A percentile compares a stretch with the other conserved stretches of the same genome.
These are phyloP conservation scores for Wickerhamomyces pijperi DNA, from an alignment of 805 yeast genomes.

Conservation along the genomic window DNA sequence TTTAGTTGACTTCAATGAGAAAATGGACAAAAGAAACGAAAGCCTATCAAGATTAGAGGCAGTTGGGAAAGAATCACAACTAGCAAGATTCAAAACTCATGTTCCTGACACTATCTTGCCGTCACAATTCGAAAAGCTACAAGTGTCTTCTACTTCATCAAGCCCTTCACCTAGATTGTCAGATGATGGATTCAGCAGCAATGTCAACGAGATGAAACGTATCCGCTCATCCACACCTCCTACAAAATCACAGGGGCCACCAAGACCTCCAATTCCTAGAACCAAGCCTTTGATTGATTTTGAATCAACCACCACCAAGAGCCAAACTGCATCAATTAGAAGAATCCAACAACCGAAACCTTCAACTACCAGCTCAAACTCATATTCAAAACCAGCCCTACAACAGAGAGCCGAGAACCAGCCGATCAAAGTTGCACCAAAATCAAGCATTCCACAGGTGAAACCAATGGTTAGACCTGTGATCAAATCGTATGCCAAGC, in stretches of 20 bases:
- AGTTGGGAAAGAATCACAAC: constrained; percentile 10
- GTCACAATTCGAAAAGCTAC: constrained; percentile 4
- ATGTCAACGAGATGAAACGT: background rate
- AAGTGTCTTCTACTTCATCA: background rate
- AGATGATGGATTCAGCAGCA: no score
- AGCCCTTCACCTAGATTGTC: background rate
- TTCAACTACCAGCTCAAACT: background rate
- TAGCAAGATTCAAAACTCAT: constrained; percentile 7
- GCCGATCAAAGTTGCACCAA: background rate
- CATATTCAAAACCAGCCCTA: background rate
- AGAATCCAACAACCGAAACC: background rate
- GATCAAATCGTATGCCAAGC: background rate
- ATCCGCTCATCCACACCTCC: background rate
- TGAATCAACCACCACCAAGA: no score
- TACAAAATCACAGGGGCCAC: background rate
- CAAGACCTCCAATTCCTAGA: constrained; percentile 5
- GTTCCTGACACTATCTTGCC: background rate
- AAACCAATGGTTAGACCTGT: background rate
- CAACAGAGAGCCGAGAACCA: background rate
- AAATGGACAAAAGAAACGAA: constrained; percentile 13
- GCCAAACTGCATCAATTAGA: background rate
- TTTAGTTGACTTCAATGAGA: constrained; percentile 11
- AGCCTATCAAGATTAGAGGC: constrained; percentile 18
- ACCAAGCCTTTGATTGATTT: constrained; percentile 2
- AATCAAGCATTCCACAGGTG: background rate